These are phyloP conservation scores for Fusarium nygamai DNA, from an alignment of 2,329 filamentous ascomycete genomes.

Conservation along the genomic window DNA sequence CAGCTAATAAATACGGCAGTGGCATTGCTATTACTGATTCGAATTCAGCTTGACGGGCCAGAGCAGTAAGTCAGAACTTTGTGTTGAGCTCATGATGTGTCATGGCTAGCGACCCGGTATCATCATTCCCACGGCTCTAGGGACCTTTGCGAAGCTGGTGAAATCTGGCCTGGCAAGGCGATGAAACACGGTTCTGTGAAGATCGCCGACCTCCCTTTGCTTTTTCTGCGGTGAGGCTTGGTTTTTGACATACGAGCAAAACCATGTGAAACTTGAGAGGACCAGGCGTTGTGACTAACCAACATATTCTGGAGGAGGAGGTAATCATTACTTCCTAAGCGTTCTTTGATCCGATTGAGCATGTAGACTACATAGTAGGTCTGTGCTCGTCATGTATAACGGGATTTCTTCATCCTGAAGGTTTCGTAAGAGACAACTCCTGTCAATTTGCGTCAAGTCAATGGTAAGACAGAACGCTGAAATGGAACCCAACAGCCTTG, in stretches of 20 bases:
- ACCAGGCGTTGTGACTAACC: background rate
- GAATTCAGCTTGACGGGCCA: background rate
- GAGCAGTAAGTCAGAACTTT: background rate
- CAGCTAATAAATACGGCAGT: background rate
- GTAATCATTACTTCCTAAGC: background rate
- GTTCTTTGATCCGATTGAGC: background rate
- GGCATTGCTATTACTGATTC: background rate
- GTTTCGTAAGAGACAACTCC: background rate
- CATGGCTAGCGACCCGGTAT: background rate
- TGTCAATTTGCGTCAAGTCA: background rate
- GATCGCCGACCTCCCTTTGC: background rate
- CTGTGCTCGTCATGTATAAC: background rate
- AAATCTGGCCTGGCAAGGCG: background rate
- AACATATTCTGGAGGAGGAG: background rate
- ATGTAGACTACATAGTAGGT: background rate
- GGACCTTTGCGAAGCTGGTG: background rate
- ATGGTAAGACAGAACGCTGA: background rate
- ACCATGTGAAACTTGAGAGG: slow-evolving; percentile 9
- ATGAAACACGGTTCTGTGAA: background rate
- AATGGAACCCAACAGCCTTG: background rate
- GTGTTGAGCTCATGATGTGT: background rate
- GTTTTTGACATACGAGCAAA: slow-evolving; percentile 8
- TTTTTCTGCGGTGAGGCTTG: slow-evolving; percentile 28
- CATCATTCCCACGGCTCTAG: background rate
- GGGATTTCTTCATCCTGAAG: background rate